These are phyloP conservation scores for Pseudonitzschia delicatissima DNA, from an alignment of 108 stramenopile species.

Conservation along the genomic window DNA sequence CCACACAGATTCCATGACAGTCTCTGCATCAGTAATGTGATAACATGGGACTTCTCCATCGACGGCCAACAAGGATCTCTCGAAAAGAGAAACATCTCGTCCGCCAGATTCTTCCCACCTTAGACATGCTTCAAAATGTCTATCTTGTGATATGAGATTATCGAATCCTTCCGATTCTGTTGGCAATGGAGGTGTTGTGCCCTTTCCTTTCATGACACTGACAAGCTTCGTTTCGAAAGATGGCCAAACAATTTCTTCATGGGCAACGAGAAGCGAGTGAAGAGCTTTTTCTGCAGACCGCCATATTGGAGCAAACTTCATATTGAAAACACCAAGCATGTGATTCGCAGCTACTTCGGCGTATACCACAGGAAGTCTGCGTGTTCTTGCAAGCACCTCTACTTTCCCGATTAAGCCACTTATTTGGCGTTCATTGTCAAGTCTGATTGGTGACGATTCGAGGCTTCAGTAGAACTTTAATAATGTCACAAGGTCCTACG, in stretches of 20 bases:
- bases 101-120: conserved; percentile 67
- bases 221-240: conserved; percentile 43
- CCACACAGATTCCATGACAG: conserved; percentile 61
- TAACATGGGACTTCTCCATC: conserved; percentile 53
- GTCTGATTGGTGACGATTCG: conserved; percentile 57
- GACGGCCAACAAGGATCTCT: neutral
- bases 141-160: neutral
- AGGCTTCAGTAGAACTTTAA: conserved; percentile 52
- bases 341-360: conserved; percentile 73
- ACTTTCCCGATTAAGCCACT: conserved; percentile 51
- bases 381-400: conserved; percentile 65
- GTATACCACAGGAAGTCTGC: conserved; percentile 69
- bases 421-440: conserved; percentile 59
- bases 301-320: conserved; percentile 85
- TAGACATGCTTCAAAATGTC: conserved; percentile 45
- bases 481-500: conserved; percentile 57
- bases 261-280: conserved; percentile 42
- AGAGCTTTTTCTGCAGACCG: conserved; percentile 50
- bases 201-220: conserved; percentile 34
- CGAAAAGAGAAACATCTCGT: conserved; percentile 41
- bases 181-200: neutral
- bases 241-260: conserved; percentile 62
- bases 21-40: conserved; percentile 47
- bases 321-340: conserved; percentile 71
- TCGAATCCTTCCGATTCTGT: neutral